Evolutionary conservation across 192 early-diverging fungal species (phyloP), one percentile per base, ranked within the genome.

Genomic region (Coemansia erecta): DNA sequence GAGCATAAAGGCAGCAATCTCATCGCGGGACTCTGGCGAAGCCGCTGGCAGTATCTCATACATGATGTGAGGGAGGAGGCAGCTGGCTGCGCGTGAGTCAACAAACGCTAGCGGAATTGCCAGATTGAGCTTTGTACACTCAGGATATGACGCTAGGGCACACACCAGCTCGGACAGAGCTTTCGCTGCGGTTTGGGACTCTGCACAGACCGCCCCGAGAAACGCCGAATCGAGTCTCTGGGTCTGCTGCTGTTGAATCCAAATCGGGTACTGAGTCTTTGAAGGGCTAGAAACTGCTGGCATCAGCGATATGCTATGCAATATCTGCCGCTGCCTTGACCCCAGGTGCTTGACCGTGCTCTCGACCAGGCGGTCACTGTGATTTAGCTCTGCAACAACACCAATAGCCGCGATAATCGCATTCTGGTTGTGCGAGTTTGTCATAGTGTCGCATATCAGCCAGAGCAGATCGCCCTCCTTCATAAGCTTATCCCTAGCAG

Each of bases 1-100:
- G 15, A 79, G 59, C 14, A 79, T 17, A 19, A 79, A 63, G 5
- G 70, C 65, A 1, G 76, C 66, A 10, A 72, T 48, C 45, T 68
- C 70, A 5, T 17, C 48, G 17, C 76, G 55, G 47, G 33, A 35
- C 8, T 58, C 62, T 4, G 31, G 13, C 9, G 33, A 18, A 3
- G 64, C 74, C 15, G 31, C 37, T 8, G 53, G 55, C 22, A 79
- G 46, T 13, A 73, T 42, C 49, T 60, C 66, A 19, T 41, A 53
- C 10, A 79, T 48, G 12, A 73, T 31, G 7, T 68, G 70, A 17
- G 76, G 76, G 19, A 79, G 33, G 37, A 79, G 15, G 8, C 60
- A 56, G 39, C 58, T 58, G 6, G 76, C 76, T 2, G 55, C 31
- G n/a, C 61, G 60, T 33, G 70, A 44, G 14, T 79, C 70, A 8